Percentiles rank a stretch among this genome's conserved stretches.
phyloP scores from a whole-genome alignment of 1,139 yeast genomes.

The Saccharomyces hybrid region DNA sequence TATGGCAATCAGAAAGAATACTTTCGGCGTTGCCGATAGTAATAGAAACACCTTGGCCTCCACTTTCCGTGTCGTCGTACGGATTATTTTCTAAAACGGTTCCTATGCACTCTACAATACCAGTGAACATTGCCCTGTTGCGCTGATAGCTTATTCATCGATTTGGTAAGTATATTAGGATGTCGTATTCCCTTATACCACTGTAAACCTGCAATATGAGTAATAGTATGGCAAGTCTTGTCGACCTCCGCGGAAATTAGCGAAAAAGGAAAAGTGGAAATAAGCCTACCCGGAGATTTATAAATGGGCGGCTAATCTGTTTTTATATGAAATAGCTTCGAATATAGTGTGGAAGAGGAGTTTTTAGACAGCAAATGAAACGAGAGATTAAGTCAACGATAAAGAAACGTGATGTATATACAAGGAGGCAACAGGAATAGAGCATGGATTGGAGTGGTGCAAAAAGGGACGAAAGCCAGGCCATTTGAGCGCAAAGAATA shows the following conservation, averaged over 20 bases:
- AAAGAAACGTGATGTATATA: too few species aligned
- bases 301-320: background rate
- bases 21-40: conserved; percentile 55
- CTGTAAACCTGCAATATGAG: background rate
- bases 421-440: too few species aligned
- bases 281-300: background rate
- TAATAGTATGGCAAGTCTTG: background rate
- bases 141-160: background rate
- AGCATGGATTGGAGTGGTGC: too few species aligned
- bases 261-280: background rate
- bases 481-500: too few species aligned
- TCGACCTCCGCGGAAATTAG: background rate
- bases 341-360: background rate
- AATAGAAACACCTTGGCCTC: conserved; percentile 75
- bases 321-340: background rate
- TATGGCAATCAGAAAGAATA: conserved; percentile 72
- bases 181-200: background rate
- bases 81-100: conserved; percentile 31
- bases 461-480: too few species aligned
- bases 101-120: conserved; percentile 84
- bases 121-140: conserved; percentile 70
- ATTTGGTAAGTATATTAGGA: background rate
- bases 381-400: background rate
- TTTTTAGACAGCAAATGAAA: background rate
- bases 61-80: conserved; percentile 49